Conservation (phyloP, 768 basidiomycete genomes). For the Xanthoconium purpureum region DNA sequence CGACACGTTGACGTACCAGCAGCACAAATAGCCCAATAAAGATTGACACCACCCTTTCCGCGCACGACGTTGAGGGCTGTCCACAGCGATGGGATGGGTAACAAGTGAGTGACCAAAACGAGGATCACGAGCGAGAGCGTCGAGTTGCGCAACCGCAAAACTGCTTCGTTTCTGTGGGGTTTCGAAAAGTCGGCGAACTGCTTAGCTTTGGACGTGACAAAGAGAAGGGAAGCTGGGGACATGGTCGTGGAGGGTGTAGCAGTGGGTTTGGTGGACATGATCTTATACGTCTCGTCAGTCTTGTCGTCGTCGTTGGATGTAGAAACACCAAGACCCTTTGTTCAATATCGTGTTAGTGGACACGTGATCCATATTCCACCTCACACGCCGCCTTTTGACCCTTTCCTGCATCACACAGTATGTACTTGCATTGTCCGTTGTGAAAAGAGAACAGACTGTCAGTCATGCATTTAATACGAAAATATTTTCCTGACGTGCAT, state of each 20-base stretch:
- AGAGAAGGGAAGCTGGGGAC: conserved; percentile 26
- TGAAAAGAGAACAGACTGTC: too few relatives aligned
- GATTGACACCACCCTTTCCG: background rate
- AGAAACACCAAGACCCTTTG: background rate
- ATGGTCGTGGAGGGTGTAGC: conserved; percentile 3
- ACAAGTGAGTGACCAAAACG: conserved; percentile 35
- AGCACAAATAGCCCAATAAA: conserved; percentile 26
- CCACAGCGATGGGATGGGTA: conserved; percentile 39
- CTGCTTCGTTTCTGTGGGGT: conserved; percentile 37
- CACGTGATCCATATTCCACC: background rate
- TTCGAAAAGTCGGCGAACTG: conserved; percentile 27
- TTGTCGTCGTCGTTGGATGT: too few relatives aligned
- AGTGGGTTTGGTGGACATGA: conserved; percentile 11
- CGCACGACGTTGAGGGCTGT: conserved; percentile 34
- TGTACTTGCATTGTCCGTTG: too few relatives aligned
- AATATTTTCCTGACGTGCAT: too few relatives aligned
- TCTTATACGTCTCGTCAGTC: background rate
- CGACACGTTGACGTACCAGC: conserved; percentile 24
- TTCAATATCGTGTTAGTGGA: background rate
- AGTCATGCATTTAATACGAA: too few relatives aligned
- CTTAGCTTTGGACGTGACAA: conserved; percentile 21
- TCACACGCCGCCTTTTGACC: too few relatives aligned
- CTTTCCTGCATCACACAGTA: too few relatives aligned
- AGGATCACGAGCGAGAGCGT: conserved; percentile 32
- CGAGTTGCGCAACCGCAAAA: conserved; percentile 39